Conservation (phyloP, 2,329 filamentous ascomycete genomes). For the Ilyonectria mors-panacis region DNA sequence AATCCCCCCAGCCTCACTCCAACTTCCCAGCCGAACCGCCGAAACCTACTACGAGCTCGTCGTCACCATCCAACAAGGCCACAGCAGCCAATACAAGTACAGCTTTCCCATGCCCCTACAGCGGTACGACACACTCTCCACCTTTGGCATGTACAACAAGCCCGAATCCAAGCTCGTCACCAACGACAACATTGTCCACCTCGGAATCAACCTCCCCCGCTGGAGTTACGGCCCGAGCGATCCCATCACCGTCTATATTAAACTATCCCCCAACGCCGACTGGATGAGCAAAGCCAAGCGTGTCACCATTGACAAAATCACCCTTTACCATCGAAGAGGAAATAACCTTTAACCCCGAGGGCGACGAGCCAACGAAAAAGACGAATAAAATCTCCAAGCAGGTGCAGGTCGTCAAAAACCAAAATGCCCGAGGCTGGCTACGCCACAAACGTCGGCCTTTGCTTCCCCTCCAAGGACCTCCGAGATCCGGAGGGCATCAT, state of each 20-base stretch:
- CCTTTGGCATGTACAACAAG: conserved; percentile 99
- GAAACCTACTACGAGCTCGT: conserved; percentile 98
- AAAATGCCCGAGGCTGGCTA: conserved; percentile 94
- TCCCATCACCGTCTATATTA: conserved; percentile 96
- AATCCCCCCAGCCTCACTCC: conserved; percentile 92
- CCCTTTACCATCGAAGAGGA: conserved; percentile 96
- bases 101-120: conserved; percentile 91
- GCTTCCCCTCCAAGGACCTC: conserved; percentile 91
- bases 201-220: conserved; percentile 91
- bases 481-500: conserved; percentile 90
- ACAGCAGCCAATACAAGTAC: conserved; percentile 89
- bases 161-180: conserved; percentile 90
- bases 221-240: conserved; percentile 98
- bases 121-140: conserved; percentile 96
- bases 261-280: conserved; percentile 91
- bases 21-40: conserved; percentile 91
- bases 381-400: conserved; percentile 89
- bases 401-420: conserved; percentile 83
- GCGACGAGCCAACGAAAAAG: conserved; percentile 93
- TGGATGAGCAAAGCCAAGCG: conserved; percentile 92
- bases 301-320: conserved; percentile 95
- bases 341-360: conserved; percentile 98
- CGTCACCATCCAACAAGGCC: conserved; percentile 93
- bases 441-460: conserved; percentile 90
- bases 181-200: conserved; percentile 89